A percentile compares a stretch with the other conserved stretches of the same genome.
Conservation (phyloP, 306 rosid species). For the Gleditsia sinensis region DNA sequence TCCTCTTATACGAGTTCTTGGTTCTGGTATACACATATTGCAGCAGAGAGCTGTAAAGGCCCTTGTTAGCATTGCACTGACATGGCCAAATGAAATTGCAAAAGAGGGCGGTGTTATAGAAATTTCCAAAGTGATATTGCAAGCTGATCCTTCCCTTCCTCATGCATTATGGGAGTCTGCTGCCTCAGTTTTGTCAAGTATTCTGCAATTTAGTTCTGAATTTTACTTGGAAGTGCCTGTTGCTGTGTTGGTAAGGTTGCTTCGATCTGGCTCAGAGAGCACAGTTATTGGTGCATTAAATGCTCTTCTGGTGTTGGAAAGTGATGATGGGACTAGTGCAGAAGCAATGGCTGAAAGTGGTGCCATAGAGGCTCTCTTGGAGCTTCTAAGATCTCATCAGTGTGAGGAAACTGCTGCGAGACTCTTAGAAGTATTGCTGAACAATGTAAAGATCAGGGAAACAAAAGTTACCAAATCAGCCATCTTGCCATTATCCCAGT, state of each 20-base stretch:
- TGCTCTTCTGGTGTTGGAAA: conserved; percentile 94
- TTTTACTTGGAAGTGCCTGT: conserved; percentile 96
- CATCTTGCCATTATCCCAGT: conserved; percentile 88
- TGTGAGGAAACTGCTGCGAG: conserved; percentile 96
- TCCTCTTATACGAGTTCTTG: conserved; percentile 85
- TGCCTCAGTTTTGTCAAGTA: conserved; percentile 89
- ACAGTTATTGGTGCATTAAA: conserved; percentile 88
- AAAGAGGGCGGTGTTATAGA: conserved; percentile 94
- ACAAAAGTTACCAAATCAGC: conserved; percentile 91
- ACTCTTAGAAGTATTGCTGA: conserved; percentile 88
- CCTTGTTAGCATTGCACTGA: conserved; percentile 85
- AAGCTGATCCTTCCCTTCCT: conserved; percentile 93
- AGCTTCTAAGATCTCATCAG: conserved; percentile 92
- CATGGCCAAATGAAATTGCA: conserved; percentile 98
- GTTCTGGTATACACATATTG: conserved; percentile 87
- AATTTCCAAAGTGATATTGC: conserved; percentile 90
- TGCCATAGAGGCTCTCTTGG: conserved; percentile 98
- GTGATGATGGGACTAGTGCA: conserved; percentile 91
- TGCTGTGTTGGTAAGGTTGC: conserved; percentile 95
- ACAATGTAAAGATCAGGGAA: conserved; percentile 95
- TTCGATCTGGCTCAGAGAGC: conserved; percentile 91
- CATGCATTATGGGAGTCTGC: conserved; percentile 98
- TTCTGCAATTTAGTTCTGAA: conserved; percentile 97
- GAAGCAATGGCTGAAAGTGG: conserved; percentile 99
- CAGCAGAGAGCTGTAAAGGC: conserved; percentile 99